Base-by-base conservation (phyloP, 2,329 filamentous ascomycete genomes). In the Trichoderma sp. region DNA sequence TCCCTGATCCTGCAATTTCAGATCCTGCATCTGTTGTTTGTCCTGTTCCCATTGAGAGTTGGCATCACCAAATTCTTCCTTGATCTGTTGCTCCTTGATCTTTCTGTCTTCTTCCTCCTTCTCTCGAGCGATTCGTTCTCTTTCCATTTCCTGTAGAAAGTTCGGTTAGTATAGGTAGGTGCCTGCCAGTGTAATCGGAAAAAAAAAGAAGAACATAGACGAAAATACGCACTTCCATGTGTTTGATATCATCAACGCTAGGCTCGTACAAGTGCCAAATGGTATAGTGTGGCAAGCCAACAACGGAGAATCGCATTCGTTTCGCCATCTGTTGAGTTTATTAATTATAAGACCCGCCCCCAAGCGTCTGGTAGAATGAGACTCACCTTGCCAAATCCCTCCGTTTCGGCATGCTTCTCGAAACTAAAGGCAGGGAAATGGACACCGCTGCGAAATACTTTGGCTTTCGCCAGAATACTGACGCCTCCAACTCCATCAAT, bases 201-300 rank as follows among this genome's bases (percentile, higher is more conserved):
- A 26, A 26, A n/a, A 49, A 7, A 21, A 4, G 13, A 13, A 28
- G 16, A 18, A 18, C 5, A 5, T n/a, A 3, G 14, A 51, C 6
- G 21, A 37, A 24, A 10, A 43, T 14, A 76, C 82, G 70, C 79
- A 90, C 89, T 83, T 94, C 95, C 96, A 99, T 99, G 77, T 98
- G 96, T 70, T 92, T 90, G 71, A 98, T 92, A 76, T 99, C 96
- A 76, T 99, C 96, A 18, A 97, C 92, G 75, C 93, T 97, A n/a
- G 96, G 96, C 80, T 99, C 96, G 83, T 99, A 99, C 76, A 99
- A 85, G 89, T 99, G 96, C 96, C 96, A 99, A 73, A 99, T 97
- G 1, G 94, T 97, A 80, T 99, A 99, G 78, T 99, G 96, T 7
- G 96, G 96, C 58, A 99, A 85, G 37, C 96, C 96, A 69, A 99